Evolutionary conservation across 2,329 filamentous ascomycete species (phyloP), one percentile per base, ranked within the genome.

Genomic region (Epicoccum nigrum): DNA sequence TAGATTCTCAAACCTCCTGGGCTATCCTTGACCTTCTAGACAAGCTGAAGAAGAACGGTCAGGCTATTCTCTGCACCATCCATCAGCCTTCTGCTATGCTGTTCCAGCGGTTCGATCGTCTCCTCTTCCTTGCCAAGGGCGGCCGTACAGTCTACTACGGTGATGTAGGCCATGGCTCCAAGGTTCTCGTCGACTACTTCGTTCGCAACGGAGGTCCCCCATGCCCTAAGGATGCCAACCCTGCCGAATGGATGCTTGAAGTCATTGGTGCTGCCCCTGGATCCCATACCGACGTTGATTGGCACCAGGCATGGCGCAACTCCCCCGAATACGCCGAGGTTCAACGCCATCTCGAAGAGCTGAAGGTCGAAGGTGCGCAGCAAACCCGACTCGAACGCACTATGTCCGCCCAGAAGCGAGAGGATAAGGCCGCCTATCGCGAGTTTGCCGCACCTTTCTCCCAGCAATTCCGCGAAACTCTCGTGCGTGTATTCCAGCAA

Each of bases 1-100:
- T 97, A 16, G 93, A 97, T 74, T 90, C 86, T 67, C 92, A 96
- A 73, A 96, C 92, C 1, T 93, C 92, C 0, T 97, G 91, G 90
- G 89, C 90, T 58, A 96, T 97, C 69, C 82, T 92, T 37, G 87
- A 91, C 71, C 83, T 97, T 9, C 83, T 97, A 32, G 88, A 95
- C 74, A 96, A 95, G 75, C 81, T 97, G 27, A 91, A 91, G 64
- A 89, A 93, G 72, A 88, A 86, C 56, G 92, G 93, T 13, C 70
- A 73, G 45, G 92, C 93, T 43, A 90, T 97, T 74, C 85, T 97
- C n/a, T 96, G 92, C 77, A 97, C 93, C 0, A 97, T 97, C 55
- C 93, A 97, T 72, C 93, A 97, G 74, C 93, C 93, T n/a, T 95
- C 90, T 12, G 92, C 92, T 27, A 92, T 96, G 82, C 81, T 97